These are phyloP conservation scores for Claviceps spartinae DNA, from an alignment of 2,329 filamentous ascomycete species.

Conservation along the genomic window DNA sequence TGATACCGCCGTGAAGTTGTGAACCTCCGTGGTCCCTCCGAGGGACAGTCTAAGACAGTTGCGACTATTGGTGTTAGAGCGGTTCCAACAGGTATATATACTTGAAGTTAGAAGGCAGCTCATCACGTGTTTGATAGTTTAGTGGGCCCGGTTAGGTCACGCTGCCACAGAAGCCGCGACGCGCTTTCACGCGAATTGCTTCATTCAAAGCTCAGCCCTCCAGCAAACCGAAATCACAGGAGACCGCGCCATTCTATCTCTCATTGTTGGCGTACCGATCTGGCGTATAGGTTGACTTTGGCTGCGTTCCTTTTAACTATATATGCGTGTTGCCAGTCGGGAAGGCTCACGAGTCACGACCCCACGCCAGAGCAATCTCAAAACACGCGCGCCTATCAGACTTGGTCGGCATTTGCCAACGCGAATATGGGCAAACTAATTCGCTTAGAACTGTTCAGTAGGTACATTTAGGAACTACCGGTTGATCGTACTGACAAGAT, in stretches of 20 bases:
- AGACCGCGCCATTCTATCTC: neutral
- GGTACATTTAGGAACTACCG: constrained; percentile 17
- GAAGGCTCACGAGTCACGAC: neutral
- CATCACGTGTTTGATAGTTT: too few relatives aligned
- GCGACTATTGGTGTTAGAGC: too few relatives aligned
- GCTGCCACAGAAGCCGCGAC: neutral
- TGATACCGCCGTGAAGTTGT: too few relatives aligned
- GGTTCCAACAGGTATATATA: too few relatives aligned
- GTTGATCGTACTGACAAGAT: constrained; percentile 5
- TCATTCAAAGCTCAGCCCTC: neutral
- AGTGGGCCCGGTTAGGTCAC: too few relatives aligned
- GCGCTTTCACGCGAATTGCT: neutral
- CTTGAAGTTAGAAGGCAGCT: too few relatives aligned
- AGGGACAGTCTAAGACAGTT: too few relatives aligned
- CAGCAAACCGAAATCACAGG: neutral
- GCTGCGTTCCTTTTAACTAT: neutral
- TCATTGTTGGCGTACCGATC: neutral
- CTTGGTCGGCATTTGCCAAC: neutral
- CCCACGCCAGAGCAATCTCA: neutral
- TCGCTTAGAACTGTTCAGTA: constrained; percentile 86
- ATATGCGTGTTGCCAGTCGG: neutral
- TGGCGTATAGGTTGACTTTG: neutral
- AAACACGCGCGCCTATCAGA: neutral
- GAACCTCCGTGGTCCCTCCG: too few relatives aligned
- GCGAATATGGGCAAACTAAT: constrained; percentile 87